These are phyloP conservation scores for Camellia granthamiana DNA, from an alignment of 148 eudicot species.

Conservation along the genomic window DNA sequence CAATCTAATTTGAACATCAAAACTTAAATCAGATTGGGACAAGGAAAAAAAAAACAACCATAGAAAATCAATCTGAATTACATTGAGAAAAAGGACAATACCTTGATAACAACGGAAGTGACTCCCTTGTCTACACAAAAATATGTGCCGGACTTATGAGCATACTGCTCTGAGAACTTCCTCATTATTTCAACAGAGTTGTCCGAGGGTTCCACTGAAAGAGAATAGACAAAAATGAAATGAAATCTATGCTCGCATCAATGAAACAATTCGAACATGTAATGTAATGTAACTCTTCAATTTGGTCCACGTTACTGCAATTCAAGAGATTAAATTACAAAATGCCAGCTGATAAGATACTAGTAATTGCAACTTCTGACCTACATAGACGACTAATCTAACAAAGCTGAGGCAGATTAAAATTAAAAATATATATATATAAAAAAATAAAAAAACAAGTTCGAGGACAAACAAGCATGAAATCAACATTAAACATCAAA, in stretches of 20 bases:
- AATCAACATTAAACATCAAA: neutral
- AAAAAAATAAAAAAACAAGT: neutral
- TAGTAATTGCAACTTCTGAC: neutral
- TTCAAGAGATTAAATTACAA: neutral
- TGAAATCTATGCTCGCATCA: neutral
- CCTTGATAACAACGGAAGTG: slow-evolving; percentile 97
- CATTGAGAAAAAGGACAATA: slow-evolving; percentile 11
- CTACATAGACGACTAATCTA: neutral
- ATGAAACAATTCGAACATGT: neutral
- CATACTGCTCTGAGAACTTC: slow-evolving; percentile 93
- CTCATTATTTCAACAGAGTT: slow-evolving; percentile 93
- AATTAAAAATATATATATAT: too few relatives aligned
- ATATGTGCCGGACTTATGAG: slow-evolving; percentile 80
- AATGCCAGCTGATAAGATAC: neutral
- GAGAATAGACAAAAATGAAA: neutral
- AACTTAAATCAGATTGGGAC: neutral
- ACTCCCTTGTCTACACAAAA: slow-evolving; percentile 92
- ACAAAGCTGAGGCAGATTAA: neutral
- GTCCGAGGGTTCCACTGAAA: slow-evolving; percentile 76
- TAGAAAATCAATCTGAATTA: too few relatives aligned
- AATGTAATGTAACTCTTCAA: neutral
- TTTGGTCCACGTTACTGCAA: neutral
- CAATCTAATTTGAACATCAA: neutral
- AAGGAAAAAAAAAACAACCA: neutral
- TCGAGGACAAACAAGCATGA: neutral